These are phyloP conservation scores for Grigorovia humatica DNA, from an alignment of 805 yeast species.

Conservation along the genomic window DNA sequence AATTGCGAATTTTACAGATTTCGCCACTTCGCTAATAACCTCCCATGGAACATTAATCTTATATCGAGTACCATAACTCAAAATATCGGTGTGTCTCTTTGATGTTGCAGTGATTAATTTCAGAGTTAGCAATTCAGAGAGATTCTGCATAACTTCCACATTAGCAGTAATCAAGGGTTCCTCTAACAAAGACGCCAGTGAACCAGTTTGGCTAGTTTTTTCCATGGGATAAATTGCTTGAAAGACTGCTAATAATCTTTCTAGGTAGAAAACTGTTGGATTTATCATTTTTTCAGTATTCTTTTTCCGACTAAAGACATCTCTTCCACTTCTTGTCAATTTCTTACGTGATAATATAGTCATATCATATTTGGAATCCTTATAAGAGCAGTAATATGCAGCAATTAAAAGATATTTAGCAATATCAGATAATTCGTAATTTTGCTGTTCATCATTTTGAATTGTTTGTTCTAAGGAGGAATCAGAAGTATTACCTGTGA, in stretches of 20 bases:
- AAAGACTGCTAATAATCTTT: constrained; percentile 69
- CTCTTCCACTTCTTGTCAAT: constrained; percentile 36
- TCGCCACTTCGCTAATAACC: constrained; percentile 47
- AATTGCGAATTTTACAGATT: constrained; percentile 56
- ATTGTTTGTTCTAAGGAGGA: not conserved
- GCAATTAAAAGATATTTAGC: constrained; percentile 71
- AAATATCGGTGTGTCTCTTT: constrained; percentile 37
- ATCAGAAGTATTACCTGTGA: constrained; percentile 9
- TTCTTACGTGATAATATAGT: constrained; percentile 50
- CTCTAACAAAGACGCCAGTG: constrained; percentile 13
- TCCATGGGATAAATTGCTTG: constrained; percentile 52
- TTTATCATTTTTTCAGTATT: constrained; percentile 53
- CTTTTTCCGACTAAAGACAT: constrained; percentile 33
- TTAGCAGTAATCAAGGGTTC: constrained; percentile 29
- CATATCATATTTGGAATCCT: constrained; percentile 59
- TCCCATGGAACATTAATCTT: constrained; percentile 66
- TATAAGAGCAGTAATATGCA: constrained; percentile 73
- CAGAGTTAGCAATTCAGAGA: constrained; percentile 49
- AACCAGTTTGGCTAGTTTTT: constrained; percentile 7
- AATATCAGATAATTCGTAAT: constrained; percentile 43
- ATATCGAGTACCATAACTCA: constrained; percentile 68
- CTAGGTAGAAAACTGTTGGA: constrained; percentile 69
- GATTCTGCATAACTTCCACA: constrained; percentile 42
- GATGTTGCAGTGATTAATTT: constrained; percentile 38
- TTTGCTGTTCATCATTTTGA: constrained; percentile 6